phyloP scores from a whole-genome alignment of 2,329 filamentous ascomycete genomes.

The Fusarium continuum region DNA sequence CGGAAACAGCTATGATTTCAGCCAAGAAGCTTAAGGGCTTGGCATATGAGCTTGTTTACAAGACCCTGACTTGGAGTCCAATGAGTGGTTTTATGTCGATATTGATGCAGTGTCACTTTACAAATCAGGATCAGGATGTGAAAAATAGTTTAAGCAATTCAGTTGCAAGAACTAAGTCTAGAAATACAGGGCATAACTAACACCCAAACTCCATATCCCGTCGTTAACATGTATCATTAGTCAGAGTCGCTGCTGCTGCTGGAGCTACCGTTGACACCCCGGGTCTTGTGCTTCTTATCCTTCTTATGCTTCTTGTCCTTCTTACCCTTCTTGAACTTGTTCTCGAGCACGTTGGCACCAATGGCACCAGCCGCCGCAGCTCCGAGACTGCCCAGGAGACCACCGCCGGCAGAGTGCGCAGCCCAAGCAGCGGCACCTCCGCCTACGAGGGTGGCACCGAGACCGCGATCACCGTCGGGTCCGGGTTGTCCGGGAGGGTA shows the following conservation, averaged over 20 bases:
- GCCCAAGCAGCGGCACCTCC: constrained; percentile 64
- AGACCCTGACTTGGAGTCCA: background rate
- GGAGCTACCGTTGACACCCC: constrained; percentile 33
- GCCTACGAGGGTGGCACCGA: constrained; percentile 63
- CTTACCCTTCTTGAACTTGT: constrained; percentile 50
- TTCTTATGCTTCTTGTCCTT: constrained; percentile 50
- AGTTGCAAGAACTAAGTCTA: background rate
- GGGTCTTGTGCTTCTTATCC: constrained; percentile 40
- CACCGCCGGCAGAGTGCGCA: constrained; percentile 63
- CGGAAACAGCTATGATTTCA: constrained; percentile 70
- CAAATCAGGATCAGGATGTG: background rate
- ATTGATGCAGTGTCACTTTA: background rate
- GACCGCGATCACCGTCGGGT: constrained; percentile 60
- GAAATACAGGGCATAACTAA: background rate
- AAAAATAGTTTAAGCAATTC: background rate
- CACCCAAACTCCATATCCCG: constrained; percentile 20
- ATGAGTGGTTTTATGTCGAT: background rate
- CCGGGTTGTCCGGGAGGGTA: constrained; percentile 42
- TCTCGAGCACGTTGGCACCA: constrained; percentile 62
- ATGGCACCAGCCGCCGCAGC: constrained; percentile 63
- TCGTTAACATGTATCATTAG: constrained; percentile 17
- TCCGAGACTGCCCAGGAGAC: constrained; percentile 60
- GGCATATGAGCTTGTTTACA: constrained; percentile 18
- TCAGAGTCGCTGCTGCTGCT: constrained; percentile 44
- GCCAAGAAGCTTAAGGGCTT: constrained; percentile 52